phyloP scores from a whole-genome alignment of 371 early-diverging fungal species.

The Mortierella sp. region DNA sequence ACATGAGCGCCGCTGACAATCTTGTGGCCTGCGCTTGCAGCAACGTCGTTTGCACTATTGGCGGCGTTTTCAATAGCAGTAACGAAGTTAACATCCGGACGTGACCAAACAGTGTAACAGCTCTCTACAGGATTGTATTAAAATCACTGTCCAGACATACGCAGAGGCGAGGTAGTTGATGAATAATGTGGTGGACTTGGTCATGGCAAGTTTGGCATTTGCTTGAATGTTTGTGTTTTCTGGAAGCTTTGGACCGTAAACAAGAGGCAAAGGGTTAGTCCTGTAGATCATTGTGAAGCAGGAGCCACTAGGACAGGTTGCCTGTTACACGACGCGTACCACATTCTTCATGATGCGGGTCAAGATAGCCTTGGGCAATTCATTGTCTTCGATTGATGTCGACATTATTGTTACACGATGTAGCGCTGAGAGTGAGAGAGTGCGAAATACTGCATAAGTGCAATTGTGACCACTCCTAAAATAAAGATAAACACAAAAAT shows the following conservation, averaged over 20 bases:
- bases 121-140: too few species aligned
- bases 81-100: too few species aligned
- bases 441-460: too few species aligned
- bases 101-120: too few species aligned
- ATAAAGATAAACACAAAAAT: not conserved
- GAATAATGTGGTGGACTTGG: conserved; percentile 71
- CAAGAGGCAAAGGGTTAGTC: not conserved
- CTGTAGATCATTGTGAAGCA: too few species aligned
- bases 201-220: conserved; percentile 70
- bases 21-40: conserved; percentile 62
- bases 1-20: conserved; percentile 63
- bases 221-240: conserved; percentile 69
- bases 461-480: too few species aligned
- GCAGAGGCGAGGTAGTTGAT: conserved; percentile 71
- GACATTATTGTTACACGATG: conserved; percentile 29
- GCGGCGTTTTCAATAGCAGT: not conserved
- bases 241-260: conserved; percentile 60
- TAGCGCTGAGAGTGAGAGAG: not conserved
- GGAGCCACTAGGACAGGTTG: too few species aligned
- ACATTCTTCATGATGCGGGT: conserved; percentile 68
- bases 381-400: conserved; percentile 64
- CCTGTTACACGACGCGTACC: conserved; percentile 36
- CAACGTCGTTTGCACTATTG: conserved; percentile 66
- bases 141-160: too few species aligned
- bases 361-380: conserved; percentile 69